Evolutionary conservation across 345 rosid species (phyloP), one percentile per base, ranked within the genome.

Genomic region (Dipteronia dyeriana): DNA sequence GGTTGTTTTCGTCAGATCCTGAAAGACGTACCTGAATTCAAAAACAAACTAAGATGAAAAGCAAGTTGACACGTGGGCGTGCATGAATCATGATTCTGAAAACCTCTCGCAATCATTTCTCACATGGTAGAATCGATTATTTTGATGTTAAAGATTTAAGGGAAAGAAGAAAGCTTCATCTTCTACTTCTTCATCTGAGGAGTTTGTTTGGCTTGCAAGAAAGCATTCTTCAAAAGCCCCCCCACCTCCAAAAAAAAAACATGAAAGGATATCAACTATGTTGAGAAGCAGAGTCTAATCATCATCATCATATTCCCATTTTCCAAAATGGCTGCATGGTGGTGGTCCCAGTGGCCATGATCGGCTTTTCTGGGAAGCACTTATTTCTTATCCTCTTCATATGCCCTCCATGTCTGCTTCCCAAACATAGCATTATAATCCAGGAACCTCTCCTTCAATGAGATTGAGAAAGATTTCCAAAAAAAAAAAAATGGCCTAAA

Each of bases 291-390:
- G 60, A 74, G 23, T 76, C 79, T 75, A 78, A 78, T 77, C 13
- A 79, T 71, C 65, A 63, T 56, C 49, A 45, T 45, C 49, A 45
- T 47, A 54, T 13, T 64, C 74, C 56, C 61, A 66, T 68, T 76
- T 75, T 77, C 79, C 77, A 70, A 80, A 71, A 78, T 70, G 71
- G 76, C 75, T 39, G 75, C 75, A 67, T 43, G 68, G 67, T 12
- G 43, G 81, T 83, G 86, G 81, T 53, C 81, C 79, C 68, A 25
- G 26, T 13, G 12, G 20, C 41, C 75, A 77, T 34, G 6, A 34
- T 70, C 67, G 49, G 39, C 70, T 54, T 71, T 74, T 56, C 9
- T 62, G 57, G 3, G 56, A 76, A 10, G 23, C 23, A 65, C 7
- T 59, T 26, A 20, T 45, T 29, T 22, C 29, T 31, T 31, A 65